Evolutionary conservation across 208 protist genomes (phyloP), one percentile per base, ranked within the genome.

Genomic region (Crithidia mellificae): DNA sequence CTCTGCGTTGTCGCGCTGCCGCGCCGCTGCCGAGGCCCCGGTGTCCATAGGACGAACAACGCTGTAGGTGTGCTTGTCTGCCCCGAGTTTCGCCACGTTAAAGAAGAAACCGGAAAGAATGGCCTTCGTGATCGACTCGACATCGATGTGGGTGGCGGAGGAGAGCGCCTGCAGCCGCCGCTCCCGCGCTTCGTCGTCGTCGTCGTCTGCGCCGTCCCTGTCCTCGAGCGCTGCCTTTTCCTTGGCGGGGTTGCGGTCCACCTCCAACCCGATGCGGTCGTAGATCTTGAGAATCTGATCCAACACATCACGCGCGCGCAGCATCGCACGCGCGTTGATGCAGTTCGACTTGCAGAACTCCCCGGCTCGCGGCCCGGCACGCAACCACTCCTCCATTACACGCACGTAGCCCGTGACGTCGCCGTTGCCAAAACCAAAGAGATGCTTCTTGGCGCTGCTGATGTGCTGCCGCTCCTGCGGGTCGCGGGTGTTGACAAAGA

Each of bases 401-500:
- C 82, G 77, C 20, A 95, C 83, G 74, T 94, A 94, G 19, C 90
- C 90, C 36, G 77, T 52, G 17, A 95, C 80, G 65, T 97, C 92
- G 52, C 90, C 90, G 76, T 93, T 93, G 29, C 87, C 88, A 19
- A 87, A 82, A 27, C 81, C 74, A 57, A 94, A 94, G 27, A 95
- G 73, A 19, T 87, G 77, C 17, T 87, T 81, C 55, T 83, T 88
- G 17, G 88, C 88, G 77, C 83, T 90, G 27, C 83, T 80, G 20
- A 92, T 80, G 22, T 81, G 72, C 72, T 85, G 64, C 67, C 80
- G 81, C 49, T 91, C 72, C 32, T 84, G 72, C 5, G 88, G 78
- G 38, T 99, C 97, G 34, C 97, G 95, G 17, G 98, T 97, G 47
- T 92, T 85, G 52, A 98, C 46, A 77, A 99, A 99, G 63, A 98